phyloP scores from a whole-genome alignment of 495 filamentous ascomycete species.

The Astrothelium subdiscretum region DNA sequence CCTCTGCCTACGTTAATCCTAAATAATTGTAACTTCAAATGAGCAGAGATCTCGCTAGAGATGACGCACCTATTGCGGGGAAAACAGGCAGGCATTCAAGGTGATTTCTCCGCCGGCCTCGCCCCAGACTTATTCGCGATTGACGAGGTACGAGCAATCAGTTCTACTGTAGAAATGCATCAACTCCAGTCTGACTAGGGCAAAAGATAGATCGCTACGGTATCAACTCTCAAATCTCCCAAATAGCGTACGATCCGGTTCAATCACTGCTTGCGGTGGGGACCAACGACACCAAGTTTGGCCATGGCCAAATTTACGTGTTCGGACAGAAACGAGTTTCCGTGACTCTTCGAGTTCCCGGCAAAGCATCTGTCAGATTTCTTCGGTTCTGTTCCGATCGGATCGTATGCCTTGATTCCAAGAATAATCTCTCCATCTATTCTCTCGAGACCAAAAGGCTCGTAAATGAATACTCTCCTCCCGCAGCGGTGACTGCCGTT shows the following conservation, averaged over 20 bases:
- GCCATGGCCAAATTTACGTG: conserved; percentile 74
- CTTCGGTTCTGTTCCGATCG: conserved; percentile 71
- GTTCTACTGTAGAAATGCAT: conserved; percentile 1
- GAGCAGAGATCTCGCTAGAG: not conserved
- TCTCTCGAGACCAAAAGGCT: conserved; percentile 53
- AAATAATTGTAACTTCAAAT: not conserved
- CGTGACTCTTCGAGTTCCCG: conserved; percentile 51
- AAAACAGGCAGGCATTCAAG: conserved; percentile 86
- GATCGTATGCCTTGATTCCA: conserved; percentile 69
- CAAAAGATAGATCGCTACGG: conserved; percentile 64
- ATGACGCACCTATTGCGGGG: conserved; percentile 83
- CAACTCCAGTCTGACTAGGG: conserved; percentile 15
- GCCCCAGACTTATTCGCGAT: conserved; percentile 61
- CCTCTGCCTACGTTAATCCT: not conserved
- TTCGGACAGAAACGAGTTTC: conserved; percentile 76
- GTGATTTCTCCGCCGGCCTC: conserved; percentile 75
- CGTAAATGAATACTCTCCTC: conserved; percentile 54
- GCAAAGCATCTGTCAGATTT: conserved; percentile 55
- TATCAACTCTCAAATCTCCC: conserved; percentile 69
- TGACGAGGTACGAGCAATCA: conserved; percentile 51
- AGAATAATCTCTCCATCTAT: conserved; percentile 72
- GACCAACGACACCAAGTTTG: conserved; percentile 64
- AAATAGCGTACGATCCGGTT: conserved; percentile 80
- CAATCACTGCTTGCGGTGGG: conserved; percentile 92
- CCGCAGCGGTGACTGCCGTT: conserved; percentile 57